Base-by-base conservation (phyloP, 2,329 filamentous ascomycete species). In the Ophiobolus disseminans region DNA sequence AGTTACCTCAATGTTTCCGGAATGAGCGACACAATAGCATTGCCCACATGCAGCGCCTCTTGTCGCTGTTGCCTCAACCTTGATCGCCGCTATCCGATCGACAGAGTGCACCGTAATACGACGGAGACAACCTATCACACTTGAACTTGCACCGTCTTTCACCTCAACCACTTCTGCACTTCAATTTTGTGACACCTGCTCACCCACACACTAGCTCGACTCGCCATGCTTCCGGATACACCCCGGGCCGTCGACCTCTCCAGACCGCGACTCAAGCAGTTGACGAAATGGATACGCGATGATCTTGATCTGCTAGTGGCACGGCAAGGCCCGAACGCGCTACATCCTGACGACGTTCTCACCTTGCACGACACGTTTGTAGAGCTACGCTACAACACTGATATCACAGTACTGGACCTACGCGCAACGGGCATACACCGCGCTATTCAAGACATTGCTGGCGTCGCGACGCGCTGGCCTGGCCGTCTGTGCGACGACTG, bases 381-480 rank as follows among this genome's bases (percentile, higher is more conserved):
- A 19, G 56, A 59, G 5, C 50, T 71, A 2, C 49, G 48, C 16
- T 37, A 50, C 5, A 54, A 59, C 31, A 32, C 62, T 40, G 48
- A 49, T 9, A 62, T 78, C 35, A 65, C 59, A 6, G 51, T 72
- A 0, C 57, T 66, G 13, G 68, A 73, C 30, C 53, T 80, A 5
- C 70, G 74, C 7, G 74, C 69, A 25, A 76, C 76, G 5, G 73
- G 77, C 14, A 76, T 80, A n/a, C 77, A 80, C 48, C 63, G 69
- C 25, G 78, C 77, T 0, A 62, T 80, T 6, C 58, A 67, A 37
- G 72, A 74, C 2, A 72, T 80, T 4, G 55, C 73, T 8, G 76
- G 77, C 4, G 69, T 71, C 20, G 77, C 75, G 2, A 80, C 78
- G 2, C 63, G 78, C 26, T 80, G 78, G 78, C 78, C 78, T 8